phyloP scores from a whole-genome alignment of 495 filamentous ascomycete species.

The Chaetomidium leptoderma region DNA sequence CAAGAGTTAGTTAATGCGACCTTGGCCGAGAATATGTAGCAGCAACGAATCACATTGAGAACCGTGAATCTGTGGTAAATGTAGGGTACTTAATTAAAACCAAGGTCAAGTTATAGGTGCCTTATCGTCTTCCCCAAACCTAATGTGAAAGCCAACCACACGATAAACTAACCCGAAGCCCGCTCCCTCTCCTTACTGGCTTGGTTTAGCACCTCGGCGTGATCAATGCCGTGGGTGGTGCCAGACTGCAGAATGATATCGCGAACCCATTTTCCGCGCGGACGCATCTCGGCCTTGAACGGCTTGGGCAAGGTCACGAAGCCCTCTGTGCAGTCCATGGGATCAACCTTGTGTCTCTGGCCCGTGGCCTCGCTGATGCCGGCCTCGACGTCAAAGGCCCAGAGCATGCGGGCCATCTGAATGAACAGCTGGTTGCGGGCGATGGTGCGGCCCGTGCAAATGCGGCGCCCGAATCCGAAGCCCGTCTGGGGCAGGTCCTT shows the following conservation, averaged over 20 bases:
- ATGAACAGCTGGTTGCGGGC: conserved; percentile 45
- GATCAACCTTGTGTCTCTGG: conserved; percentile 42
- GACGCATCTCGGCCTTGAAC: conserved; percentile 27
- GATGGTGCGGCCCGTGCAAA: conserved; percentile 49
- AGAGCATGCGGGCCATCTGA: conserved; percentile 45
- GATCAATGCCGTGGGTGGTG: background rate
- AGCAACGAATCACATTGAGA: no score
- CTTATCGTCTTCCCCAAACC: no score
- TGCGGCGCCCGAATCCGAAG: conserved; percentile 52
- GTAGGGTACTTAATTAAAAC: no score
- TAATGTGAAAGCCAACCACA: no score
- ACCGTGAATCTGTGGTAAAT: no score
- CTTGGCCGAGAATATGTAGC: no score
- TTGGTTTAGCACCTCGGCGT: background rate
- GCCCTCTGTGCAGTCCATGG: conserved; percentile 34
- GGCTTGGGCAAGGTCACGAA: conserved; percentile 46
- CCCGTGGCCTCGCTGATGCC: conserved; percentile 38
- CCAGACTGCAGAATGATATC: background rate
- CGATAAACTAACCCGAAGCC: no score
- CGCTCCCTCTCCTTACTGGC: conserved; percentile 1
- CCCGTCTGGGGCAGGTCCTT: conserved; percentile 31
- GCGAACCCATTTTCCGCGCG: conserved; percentile 4
- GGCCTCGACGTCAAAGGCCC: conserved; percentile 45
- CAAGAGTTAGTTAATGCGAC: no score
- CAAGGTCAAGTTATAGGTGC: no score